Evolutionary conservation across 1,284 basidiomycete species (phyloP).

Genomic region (Microbotryum scabiosae): DNA sequence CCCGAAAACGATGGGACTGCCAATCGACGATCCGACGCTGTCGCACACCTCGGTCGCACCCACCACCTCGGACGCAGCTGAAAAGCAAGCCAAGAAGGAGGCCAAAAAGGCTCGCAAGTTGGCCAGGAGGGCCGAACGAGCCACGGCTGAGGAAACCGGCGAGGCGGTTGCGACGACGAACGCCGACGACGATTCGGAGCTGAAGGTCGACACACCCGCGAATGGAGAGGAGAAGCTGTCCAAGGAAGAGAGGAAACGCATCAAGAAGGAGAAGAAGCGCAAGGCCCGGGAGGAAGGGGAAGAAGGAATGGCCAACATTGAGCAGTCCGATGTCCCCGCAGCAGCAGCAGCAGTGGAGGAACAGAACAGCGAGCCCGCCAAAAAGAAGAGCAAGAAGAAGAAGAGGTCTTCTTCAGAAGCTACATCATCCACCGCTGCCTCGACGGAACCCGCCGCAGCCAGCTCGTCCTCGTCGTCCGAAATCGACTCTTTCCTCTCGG

Average conservation of each 20-base stretch:
- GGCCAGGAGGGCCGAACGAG: slow-evolving; percentile 6
- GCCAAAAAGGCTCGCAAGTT: slow-evolving; percentile 24
- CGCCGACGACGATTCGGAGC: slow-evolving; percentile 46
- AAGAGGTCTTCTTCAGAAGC: slow-evolving; percentile 16
- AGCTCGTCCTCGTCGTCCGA: slow-evolving; percentile 41
- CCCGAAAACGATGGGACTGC: slow-evolving; percentile 10
- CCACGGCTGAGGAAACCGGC: slow-evolving; percentile 5
- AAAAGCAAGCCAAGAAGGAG: slow-evolving; percentile 23
- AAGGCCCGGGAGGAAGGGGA: slow-evolving; percentile 19
- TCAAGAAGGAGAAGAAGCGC: slow-evolving; percentile 34
- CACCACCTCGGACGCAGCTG: neutral
- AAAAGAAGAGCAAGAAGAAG: slow-evolving; percentile 39
- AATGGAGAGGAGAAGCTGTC: slow-evolving; percentile 10
- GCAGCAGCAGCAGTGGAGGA: slow-evolving; percentile 34
- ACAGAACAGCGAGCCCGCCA: slow-evolving; percentile 21
- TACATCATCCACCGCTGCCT: slow-evolving; percentile 19
- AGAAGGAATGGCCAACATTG: neutral
- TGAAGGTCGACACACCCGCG: slow-evolving; percentile 67
- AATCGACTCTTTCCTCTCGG: slow-evolving; percentile 56
- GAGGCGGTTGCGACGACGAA: neutral
- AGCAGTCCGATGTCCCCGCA: slow-evolving; percentile 24
- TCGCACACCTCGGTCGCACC: slow-evolving; percentile 3
- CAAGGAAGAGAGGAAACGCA: slow-evolving; percentile 30
- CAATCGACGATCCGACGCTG: slow-evolving; percentile 5
- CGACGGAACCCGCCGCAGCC: slow-evolving; percentile 9